These are phyloP conservation scores for Crassisporium funariophilum DNA, from an alignment of 768 basidiomycete genomes.

Conservation along the genomic window DNA sequence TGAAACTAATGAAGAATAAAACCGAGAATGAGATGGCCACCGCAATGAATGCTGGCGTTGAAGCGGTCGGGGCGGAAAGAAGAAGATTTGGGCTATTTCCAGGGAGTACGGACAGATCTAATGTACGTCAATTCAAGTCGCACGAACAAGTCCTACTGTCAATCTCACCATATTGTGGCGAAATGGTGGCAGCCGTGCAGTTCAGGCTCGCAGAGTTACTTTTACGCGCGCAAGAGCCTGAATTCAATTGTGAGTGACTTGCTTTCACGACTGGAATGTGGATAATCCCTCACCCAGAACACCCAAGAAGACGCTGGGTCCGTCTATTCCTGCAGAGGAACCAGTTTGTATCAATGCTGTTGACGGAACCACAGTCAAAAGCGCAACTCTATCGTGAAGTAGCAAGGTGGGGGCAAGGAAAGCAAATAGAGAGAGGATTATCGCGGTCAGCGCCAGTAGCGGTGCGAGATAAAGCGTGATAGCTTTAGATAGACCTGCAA, in stretches of 20 bases:
- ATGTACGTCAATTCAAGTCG: slow-evolving; percentile 1
- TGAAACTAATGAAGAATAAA: slow-evolving; percentile 68
- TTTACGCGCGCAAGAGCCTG: slow-evolving; percentile 69
- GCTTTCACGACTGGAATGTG: not conserved
- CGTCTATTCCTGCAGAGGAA: slow-evolving; percentile 48
- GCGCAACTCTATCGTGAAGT: slow-evolving; percentile 61
- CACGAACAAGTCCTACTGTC: not conserved
- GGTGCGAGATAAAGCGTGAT: slow-evolving; percentile 70
- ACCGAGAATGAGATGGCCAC: slow-evolving; percentile 57
- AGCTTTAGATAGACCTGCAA: slow-evolving; percentile 69
- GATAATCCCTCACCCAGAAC: slow-evolving; percentile 51
- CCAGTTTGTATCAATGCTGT: slow-evolving; percentile 34
- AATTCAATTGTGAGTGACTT: slow-evolving; percentile 7
- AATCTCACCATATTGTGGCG: slow-evolving; percentile 62
- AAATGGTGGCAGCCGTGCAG: slow-evolving; percentile 58
- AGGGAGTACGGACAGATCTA: slow-evolving; percentile 70
- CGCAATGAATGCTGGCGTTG: slow-evolving; percentile 65
- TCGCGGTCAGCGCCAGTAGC: slow-evolving; percentile 62
- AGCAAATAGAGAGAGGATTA: slow-evolving; percentile 66
- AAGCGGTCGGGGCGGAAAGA: slow-evolving; percentile 60
- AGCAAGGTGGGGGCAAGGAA: slow-evolving; percentile 67
- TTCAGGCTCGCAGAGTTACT: slow-evolving; percentile 49
- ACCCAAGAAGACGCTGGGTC: slow-evolving; percentile 70
- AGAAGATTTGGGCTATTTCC: slow-evolving; percentile 53
- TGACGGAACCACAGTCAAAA: slow-evolving; percentile 67